Percentiles rank a stretch among this genome's conserved stretches.
phyloP scores from a whole-genome alignment of 768 basidiomycete genomes.

The Clitopilus hobsonii region DNA sequence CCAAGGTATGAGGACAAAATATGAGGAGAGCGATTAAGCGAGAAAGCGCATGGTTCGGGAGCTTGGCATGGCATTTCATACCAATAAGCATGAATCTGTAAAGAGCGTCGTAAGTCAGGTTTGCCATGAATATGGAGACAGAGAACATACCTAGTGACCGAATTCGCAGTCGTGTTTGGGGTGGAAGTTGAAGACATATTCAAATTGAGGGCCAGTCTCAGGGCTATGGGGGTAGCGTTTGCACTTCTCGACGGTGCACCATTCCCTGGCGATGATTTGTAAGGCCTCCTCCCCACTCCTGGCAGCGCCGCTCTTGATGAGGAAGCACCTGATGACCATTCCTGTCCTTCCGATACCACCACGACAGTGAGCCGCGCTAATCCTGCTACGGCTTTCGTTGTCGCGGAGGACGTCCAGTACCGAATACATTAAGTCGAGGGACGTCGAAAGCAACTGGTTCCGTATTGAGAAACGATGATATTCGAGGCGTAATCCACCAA shows the following conservation, averaged over 20 bases:
- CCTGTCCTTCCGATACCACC: slow-evolving; percentile 77
- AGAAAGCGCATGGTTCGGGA: too few species aligned
- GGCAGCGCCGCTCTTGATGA: slow-evolving; percentile 62
- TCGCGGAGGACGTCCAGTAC: slow-evolving; percentile 58
- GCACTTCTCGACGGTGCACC: slow-evolving; percentile 77
- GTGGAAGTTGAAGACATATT: slow-evolving; percentile 64
- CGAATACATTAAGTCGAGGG: slow-evolving; percentile 49
- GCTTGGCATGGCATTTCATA: too few species aligned
- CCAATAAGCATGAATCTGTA: too few species aligned
- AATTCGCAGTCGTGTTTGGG: slow-evolving; percentile 9
- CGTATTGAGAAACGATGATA: slow-evolving; percentile 80
- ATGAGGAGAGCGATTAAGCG: slow-evolving; percentile 50
- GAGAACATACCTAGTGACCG: background rate
- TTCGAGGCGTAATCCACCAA: slow-evolving; percentile 51
- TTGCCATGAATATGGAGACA: slow-evolving; percentile 46
- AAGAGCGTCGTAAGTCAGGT: slow-evolving; percentile 46
- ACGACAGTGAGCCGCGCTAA: slow-evolving; percentile 73
- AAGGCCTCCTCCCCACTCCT: slow-evolving; percentile 63
- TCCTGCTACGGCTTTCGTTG: slow-evolving; percentile 53
- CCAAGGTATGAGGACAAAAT: slow-evolving; percentile 51
- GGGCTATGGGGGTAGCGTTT: slow-evolving; percentile 71
- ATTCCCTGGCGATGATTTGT: slow-evolving; percentile 58
- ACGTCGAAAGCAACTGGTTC: slow-evolving; percentile 64
- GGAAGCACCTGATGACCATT: slow-evolving; percentile 64
- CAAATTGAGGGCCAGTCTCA: slow-evolving; percentile 75